Evolutionary conservation across 805 yeast species (phyloP), one percentile per base, ranked within the genome.

Genomic region (Starmerella sirachaensis): DNA sequence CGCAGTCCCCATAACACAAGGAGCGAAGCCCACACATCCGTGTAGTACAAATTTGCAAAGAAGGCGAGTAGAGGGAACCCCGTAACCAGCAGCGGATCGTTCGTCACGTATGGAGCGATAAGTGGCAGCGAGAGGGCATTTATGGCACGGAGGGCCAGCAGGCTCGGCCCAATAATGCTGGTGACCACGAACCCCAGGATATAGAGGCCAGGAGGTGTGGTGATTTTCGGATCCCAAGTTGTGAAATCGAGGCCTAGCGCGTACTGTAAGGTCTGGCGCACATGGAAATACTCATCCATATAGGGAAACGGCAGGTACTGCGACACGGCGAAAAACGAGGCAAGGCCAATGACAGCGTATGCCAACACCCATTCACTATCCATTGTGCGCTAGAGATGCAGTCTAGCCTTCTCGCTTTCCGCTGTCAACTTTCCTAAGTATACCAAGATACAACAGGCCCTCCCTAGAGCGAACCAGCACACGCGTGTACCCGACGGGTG

Each of bases 151-250:
- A 77, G 55, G 5, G 35, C 60, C 1, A 61, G 47, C 16, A 70
- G 43, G 14, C 25, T 16, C 2, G 31, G 25, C 5, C 35, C 40
- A 43, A 4, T 56, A 46, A 19, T 43, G 9, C 39, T 51, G 49
- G 44, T 29, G 6, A 48, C 24, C 20, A 50, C 18, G 13, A 44
- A 29, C 25, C 60, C 53, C 9, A 48, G 30, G 6, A 66, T 34
- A 54, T 91, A 88, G 13, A 88, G 62, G 0, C 97, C 98, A 1
- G 97, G 97, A 1, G 98, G 98, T 0, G 98, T 91, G 2, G 98
- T 88, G 54, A 91, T 84, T 54, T 88, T 86, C 10, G 75, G 68
- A 56, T 91, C 84, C 94, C 94, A 85, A 1, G 61, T 51, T n/a
- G 46, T 37, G 60, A 75, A 84, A 35, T 73, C 62, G 18, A 31